Base-by-base conservation (phyloP, 2,329 filamentous ascomycete species). In the Penicillium expansum region DNA sequence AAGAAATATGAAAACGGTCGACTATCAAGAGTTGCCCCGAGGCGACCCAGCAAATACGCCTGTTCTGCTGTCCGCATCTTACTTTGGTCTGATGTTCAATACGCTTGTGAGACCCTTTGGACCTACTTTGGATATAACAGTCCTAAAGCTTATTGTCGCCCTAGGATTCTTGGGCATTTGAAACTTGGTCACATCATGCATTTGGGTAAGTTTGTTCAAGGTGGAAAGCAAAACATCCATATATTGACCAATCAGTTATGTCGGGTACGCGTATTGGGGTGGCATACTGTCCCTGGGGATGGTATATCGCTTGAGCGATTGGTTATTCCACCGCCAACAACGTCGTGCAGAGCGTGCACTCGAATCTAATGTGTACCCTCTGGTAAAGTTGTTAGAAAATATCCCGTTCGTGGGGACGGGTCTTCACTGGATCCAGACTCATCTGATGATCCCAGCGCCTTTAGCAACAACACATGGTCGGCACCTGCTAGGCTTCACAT, bases 371-470 rank as follows among this genome's bases (percentile, higher is more conserved):
- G 44, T 48, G 32, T 32, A 48, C 22, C 20, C 56, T 55, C 9
- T 50, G 62, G 20, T 41, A 18, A 27, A 14, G n/a, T 13, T 32
- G 2, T 53, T 56, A 29, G 24, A 39, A 42, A 8, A 22, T 13
- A 33, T 47, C 0, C 53, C 57, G 10, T 50, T 47, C 38, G 5
- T 52, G 8, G 48, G 55, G 13, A 39, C 33, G 16, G 27, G 59
- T 9, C 61, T 69, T 52, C 63, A 71, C 33, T 77, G 73, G 71
- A 22, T 75, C 4, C 63, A 72, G 24, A 71, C 69, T 2, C 65
- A 78, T 61, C 45, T 82, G 10, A 70, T 78, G 9, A 66, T 78
- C 10, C 77, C 80, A 4, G 73, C 77, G 1, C 71, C 78, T 0
- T 74, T 80, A 37, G 73, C 74, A 24, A 68, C 73, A 14, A 42